phyloP scores from a whole-genome alignment of 192 early-diverging fungal genomes.

The Chytriomyces confervae region DNA sequence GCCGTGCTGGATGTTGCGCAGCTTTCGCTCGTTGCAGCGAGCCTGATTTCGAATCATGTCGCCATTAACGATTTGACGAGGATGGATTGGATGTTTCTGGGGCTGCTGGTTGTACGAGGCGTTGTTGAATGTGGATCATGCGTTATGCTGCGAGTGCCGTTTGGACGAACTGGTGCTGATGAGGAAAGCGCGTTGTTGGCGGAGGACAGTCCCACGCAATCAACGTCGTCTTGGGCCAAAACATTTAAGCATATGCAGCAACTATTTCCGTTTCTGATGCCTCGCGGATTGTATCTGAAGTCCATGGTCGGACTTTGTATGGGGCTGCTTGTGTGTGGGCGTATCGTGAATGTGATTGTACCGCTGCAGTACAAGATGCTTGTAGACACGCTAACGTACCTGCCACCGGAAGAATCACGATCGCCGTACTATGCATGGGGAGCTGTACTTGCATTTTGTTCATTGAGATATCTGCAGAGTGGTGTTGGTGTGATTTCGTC shows the following conservation, averaged over 20 bases:
- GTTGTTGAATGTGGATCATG: no score
- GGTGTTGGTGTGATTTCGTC: constrained; percentile 74
- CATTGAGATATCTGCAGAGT: constrained; percentile 77
- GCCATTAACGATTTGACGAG: no score
- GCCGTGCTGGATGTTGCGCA: no score
- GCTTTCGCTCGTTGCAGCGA: no score
- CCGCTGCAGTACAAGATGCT: constrained; percentile 83
- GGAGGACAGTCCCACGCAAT: not conserved
- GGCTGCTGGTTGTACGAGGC: no score
- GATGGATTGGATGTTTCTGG: no score
- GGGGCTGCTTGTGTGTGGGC: constrained; percentile 59
- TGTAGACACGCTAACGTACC: constrained; percentile 67
- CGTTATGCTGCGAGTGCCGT: no score
- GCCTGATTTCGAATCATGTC: no score
- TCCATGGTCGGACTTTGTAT: constrained; percentile 74
- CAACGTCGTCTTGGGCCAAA: constrained; percentile 32
- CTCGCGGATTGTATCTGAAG: constrained; percentile 64
- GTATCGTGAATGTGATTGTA: constrained; percentile 81
- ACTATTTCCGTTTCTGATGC: constrained; percentile 87
- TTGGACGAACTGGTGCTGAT: not conserved
- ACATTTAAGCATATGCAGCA: constrained; percentile 54
- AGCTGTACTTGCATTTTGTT: constrained; percentile 65
- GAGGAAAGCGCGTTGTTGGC: not conserved
- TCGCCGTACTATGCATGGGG: constrained; percentile 55
- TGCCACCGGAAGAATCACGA: not conserved